phyloP scores from a whole-genome alignment of 2,329 filamentous ascomycete genomes.

The Dactylellina leptospora region DNA sequence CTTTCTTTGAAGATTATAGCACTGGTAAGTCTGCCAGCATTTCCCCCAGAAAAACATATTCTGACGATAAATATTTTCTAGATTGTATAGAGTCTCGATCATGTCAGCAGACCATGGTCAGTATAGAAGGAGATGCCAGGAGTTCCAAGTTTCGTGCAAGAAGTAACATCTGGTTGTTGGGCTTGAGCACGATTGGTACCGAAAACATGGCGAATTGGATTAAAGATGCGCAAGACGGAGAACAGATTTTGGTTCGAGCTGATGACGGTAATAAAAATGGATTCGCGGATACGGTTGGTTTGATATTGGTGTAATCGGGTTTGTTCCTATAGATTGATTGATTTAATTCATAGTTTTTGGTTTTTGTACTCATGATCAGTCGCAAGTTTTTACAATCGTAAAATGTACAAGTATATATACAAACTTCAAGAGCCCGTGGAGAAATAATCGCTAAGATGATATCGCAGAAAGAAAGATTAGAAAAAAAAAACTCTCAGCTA shows the following conservation, averaged over 20 bases:
- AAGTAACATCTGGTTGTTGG: constrained; percentile 52
- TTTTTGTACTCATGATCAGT: neutral
- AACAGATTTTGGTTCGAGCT: constrained; percentile 24
- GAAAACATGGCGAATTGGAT: constrained; percentile 36
- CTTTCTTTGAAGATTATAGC: constrained; percentile 59
- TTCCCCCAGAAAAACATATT: too few relatives aligned
- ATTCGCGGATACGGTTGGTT: constrained; percentile 41
- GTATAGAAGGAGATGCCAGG: constrained; percentile 29
- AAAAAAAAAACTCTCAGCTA: constrained; percentile 16
- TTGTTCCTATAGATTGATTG: too few relatives aligned
- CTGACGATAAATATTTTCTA: too few relatives aligned
- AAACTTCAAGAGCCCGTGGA: neutral
- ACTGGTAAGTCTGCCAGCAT: constrained; percentile 42
- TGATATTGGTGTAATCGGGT: constrained; percentile 31
- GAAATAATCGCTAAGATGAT: neutral
- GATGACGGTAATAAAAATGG: constrained; percentile 37
- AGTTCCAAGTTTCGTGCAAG: constrained; percentile 20
- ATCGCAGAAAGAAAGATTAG: neutral
- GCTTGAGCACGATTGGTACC: constrained; percentile 42
- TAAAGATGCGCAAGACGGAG: constrained; percentile 8
- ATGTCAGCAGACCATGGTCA: constrained; percentile 50
- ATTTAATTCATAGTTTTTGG: constrained; percentile 6
- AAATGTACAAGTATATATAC: neutral
- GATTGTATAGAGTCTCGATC: constrained; percentile 50
- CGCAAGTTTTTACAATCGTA: neutral